Evolutionary conservation across 495 filamentous ascomycete genomes (phyloP).

Genomic region (Penicillium diatomitis): DNA sequence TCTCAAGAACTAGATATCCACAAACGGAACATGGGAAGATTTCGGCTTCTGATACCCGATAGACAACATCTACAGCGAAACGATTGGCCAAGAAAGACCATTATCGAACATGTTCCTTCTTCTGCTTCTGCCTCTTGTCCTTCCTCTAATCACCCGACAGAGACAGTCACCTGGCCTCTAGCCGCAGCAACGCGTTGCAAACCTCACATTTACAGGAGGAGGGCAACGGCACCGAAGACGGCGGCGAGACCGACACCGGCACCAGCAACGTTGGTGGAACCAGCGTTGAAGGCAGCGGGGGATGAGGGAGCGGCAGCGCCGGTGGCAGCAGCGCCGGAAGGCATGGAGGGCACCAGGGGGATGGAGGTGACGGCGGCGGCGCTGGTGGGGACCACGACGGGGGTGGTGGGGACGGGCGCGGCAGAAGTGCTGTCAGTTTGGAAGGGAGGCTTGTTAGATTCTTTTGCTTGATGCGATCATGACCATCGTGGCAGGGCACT

Average conservation of each 20-base stretch:
- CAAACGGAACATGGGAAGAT: too few species aligned
- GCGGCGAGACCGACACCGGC: conserved; percentile 64
- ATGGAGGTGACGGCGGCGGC: conserved; percentile 33
- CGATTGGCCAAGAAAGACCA: too few species aligned
- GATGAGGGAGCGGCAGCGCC: conserved; percentile 27
- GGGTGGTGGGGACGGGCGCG: conserved; percentile 25
- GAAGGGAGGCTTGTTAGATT: conserved; percentile 2
- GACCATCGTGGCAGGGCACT: not conserved
- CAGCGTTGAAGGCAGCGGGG: conserved; percentile 44
- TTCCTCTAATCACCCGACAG: too few species aligned
- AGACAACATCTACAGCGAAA: too few species aligned
- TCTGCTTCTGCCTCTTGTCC: too few species aligned
- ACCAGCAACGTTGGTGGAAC: conserved; percentile 39
- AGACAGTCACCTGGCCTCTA: not conserved
- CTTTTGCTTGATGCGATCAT: not conserved
- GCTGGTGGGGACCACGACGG: conserved; percentile 38
- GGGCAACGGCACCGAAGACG: conserved; percentile 65
- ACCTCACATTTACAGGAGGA: conserved; percentile 52
- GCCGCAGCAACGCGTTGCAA: not conserved
- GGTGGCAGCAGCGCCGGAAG: conserved; percentile 12
- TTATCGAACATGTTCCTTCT: too few species aligned
- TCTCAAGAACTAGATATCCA: too few species aligned
- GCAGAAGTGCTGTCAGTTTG: conserved; percentile 11
- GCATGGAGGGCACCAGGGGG: conserved; percentile 48
- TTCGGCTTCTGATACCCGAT: too few species aligned